Conservation (phyloP, 2,329 filamentous ascomycete species). For the Nothophaeocryptopus gaeumannii region DNA sequence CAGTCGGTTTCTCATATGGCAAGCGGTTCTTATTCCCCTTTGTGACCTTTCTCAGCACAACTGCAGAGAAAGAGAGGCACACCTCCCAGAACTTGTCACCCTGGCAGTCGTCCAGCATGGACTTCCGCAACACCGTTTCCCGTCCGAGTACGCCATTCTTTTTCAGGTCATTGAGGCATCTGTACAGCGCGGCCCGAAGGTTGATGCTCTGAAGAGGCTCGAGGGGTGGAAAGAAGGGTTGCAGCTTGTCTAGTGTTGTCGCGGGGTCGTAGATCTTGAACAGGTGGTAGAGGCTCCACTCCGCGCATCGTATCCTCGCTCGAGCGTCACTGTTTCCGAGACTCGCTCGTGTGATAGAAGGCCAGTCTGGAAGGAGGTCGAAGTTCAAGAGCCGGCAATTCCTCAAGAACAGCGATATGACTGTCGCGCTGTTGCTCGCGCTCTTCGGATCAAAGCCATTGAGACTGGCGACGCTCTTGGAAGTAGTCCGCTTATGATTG, state of each 20-base stretch:
- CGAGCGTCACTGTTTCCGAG: constrained; percentile 67
- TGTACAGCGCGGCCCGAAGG: constrained; percentile 77
- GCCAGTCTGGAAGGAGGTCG: constrained; percentile 75
- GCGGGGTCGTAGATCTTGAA: constrained; percentile 80
- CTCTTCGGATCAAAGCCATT: constrained; percentile 5
- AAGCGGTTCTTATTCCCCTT: constrained; percentile 47
- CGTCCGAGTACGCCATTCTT: constrained; percentile 79
- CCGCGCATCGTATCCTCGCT: constrained; percentile 74
- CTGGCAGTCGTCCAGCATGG: constrained; percentile 94
- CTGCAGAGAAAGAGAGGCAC: constrained; percentile 76
- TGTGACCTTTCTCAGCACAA: constrained; percentile 68
- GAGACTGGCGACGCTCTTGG: constrained; percentile 10
- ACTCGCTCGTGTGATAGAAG: constrained; percentile 65
- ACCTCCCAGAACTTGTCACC: constrained; percentile 88
- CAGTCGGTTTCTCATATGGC: constrained; percentile 38
- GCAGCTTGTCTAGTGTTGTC: constrained; percentile 75
- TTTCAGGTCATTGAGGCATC: constrained; percentile 79
- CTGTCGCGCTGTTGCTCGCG: constrained; percentile 3
- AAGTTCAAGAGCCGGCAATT: constrained; percentile 82
- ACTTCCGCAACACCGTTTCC: constrained; percentile 80
- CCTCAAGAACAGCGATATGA: constrained; percentile 69
- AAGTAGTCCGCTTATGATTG: constrained; percentile 20
- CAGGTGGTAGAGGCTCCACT: constrained; percentile 88
- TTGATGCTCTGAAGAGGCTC: constrained; percentile 90
- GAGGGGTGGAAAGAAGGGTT: constrained; percentile 83